A percentile compares a stretch with the other conserved stretches of the same genome.
These are phyloP conservation scores for Kickxella alabastrina DNA, from an alignment of 192 early-diverging fungal genomes.

Conservation along the genomic window DNA sequence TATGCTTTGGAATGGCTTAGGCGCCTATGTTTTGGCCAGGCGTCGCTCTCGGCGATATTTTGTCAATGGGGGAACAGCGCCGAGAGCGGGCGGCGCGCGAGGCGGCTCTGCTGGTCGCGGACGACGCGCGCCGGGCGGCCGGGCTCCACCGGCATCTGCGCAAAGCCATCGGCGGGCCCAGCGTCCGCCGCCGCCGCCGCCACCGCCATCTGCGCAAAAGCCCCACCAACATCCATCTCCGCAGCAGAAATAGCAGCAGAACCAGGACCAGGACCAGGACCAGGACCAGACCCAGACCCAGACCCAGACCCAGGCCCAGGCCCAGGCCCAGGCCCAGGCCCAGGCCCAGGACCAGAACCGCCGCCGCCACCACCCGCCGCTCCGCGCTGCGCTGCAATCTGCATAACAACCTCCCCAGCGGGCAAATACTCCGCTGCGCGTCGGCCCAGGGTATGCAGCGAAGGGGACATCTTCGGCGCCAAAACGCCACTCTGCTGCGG, in stretches of 20 bases:
- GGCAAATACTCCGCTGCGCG: constrained; percentile 36
- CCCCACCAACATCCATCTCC: no score
- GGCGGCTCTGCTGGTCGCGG: constrained; percentile 10
- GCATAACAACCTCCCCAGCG: constrained; percentile 22
- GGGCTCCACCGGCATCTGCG: no score
- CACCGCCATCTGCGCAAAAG: no score
- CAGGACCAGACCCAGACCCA: no score
- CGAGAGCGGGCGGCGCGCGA: constrained; percentile 34
- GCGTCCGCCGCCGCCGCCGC: no score
- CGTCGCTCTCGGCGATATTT: no score
- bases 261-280: neutral
- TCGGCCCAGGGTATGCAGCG: constrained; percentile 31
- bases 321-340: no score
- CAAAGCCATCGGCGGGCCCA: no score
- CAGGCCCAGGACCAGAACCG: no score
- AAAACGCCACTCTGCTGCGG: neutral
- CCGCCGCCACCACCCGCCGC: no score
- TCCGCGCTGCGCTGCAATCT: constrained; percentile 21
- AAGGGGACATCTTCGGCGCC: constrained; percentile 12
- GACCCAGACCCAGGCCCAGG: no score
- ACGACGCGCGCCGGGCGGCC: neutral
- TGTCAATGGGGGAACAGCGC: constrained; percentile 27
- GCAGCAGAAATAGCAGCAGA: neutral
- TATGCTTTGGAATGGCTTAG: constrained; percentile 92
- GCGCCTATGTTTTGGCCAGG: no score